phyloP scores from a whole-genome alignment of 2,329 filamentous ascomycete genomes.

The Trichophyton schoenleinii region DNA sequence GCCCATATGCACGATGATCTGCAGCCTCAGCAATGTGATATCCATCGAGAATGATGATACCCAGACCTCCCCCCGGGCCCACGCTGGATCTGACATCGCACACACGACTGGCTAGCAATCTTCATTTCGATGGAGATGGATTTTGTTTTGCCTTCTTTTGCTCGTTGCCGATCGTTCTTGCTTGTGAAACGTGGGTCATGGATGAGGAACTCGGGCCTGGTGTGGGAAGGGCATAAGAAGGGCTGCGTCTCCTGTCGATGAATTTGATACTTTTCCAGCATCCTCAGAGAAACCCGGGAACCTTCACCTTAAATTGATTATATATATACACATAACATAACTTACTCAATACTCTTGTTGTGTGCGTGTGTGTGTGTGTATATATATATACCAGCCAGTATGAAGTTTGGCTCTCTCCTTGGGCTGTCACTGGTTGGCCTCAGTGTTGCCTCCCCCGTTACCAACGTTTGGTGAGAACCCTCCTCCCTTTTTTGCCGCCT shows the following conservation, averaged over 20 bases:
- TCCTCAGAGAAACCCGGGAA: neutral
- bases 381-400: neutral
- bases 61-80: neutral
- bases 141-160: constrained; percentile 1
- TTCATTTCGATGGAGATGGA: neutral
- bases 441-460: neutral
- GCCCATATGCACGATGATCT: neutral
- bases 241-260: neutral
- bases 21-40: neutral
- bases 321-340: neutral
- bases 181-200: neutral
- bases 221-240: neutral
- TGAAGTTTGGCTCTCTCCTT: neutral
- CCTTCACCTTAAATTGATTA: neutral
- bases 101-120: neutral
- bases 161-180: neutral
- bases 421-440: neutral
- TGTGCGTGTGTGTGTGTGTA: neutral
- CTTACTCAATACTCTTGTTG: neutral
- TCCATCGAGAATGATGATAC: neutral
- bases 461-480: neutral
- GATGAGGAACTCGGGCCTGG: neutral
- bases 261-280: neutral
- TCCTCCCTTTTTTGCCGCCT: neutral
- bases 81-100: neutral